Base-by-base conservation (phyloP, 345 rosid species). In the Conringia planisiliqua region DNA sequence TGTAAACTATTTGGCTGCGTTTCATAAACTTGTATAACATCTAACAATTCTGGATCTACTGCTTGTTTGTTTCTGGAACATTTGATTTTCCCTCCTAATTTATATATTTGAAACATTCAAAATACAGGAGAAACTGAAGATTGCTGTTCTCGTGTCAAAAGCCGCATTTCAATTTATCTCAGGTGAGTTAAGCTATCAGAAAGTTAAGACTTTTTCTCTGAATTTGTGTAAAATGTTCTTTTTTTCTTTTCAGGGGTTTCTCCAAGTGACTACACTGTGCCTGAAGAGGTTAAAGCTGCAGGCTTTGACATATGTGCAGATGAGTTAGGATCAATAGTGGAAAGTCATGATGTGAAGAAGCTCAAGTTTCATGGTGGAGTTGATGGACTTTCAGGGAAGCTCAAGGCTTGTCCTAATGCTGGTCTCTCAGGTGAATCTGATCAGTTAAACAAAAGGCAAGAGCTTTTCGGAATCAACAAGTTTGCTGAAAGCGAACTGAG, bases 61-160 rank as follows among this genome's bases (percentile, higher is more conserved):
- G 43, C 10, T 59, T 52, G 33, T 13, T 3, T 54, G 33, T 54
- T 36, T 18, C 10, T 11, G n/a, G 13, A 55, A 16, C 12, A 24
- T 62, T 12, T 22, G 17, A 40, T 7, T 14, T 35, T 51, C 29
- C 55, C 55, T 50, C 55, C 55, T 50, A 20, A 47, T 47, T 20
- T 50, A 50, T 50, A 17, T 20, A 20, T 50, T 50, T 20, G 55
- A 24, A 20, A 50, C 11, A 18, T 20, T 8, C 1, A 8, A 14
- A 27, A 38, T 76, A 58, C 81, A 93, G 98, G 96, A 93, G 78
- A 93, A 93, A 22, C 20, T 90, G 71, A 85, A 93, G 85, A 68
- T 93, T 39, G 96, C 98, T 26, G 96, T 93, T 66, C 83, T 93
- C 40, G 93, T 90, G 29, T 93, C 98, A 20, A 90, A 93, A 85